Percentiles rank a stretch among this genome's conserved stretches.
Evolutionary conservation across 176 grass and related monocot genomes (phyloP).

Genomic region (Aegilops tauschii): DNA sequence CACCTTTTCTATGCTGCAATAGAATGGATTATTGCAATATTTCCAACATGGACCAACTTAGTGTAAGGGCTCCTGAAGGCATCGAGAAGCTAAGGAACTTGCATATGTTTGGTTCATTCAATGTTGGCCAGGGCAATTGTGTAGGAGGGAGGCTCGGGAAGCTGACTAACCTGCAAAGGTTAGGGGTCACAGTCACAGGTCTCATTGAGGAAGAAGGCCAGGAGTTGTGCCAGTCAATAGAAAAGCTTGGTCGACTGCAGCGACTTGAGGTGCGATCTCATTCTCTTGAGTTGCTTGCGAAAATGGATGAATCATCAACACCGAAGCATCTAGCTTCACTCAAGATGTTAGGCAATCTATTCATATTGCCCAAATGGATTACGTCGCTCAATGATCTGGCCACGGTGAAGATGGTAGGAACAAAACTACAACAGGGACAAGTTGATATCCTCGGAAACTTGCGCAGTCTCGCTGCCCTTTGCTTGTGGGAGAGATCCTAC

Average conservation of each 20-base stretch:
- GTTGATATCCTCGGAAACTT: neutral
- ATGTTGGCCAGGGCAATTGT: neutral
- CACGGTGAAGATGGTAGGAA: neutral
- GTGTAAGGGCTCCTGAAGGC: neutral
- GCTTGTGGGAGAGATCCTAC: slow-evolving; percentile 30
- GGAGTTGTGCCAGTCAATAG: neutral
- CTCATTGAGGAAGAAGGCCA: neutral
- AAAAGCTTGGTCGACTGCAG: neutral
- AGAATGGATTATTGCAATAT: neutral
- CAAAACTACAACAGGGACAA: neutral
- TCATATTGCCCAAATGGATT: neutral
- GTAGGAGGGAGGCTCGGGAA: neutral
- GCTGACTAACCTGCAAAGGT: neutral
- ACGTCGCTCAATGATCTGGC: neutral
- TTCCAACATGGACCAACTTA: neutral
- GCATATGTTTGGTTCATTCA: neutral
- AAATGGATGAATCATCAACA: neutral
- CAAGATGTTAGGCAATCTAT: neutral
- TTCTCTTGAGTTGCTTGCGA: neutral
- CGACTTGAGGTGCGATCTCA: neutral
- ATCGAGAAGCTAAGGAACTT: neutral
- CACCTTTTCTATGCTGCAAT: neutral
- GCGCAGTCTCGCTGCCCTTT: neutral
- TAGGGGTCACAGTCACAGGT: neutral
- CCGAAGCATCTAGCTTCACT: neutral